phyloP scores from a whole-genome alignment of 2,329 filamentous ascomycete genomes.

The Cladosporium austrohemisphaericum region DNA sequence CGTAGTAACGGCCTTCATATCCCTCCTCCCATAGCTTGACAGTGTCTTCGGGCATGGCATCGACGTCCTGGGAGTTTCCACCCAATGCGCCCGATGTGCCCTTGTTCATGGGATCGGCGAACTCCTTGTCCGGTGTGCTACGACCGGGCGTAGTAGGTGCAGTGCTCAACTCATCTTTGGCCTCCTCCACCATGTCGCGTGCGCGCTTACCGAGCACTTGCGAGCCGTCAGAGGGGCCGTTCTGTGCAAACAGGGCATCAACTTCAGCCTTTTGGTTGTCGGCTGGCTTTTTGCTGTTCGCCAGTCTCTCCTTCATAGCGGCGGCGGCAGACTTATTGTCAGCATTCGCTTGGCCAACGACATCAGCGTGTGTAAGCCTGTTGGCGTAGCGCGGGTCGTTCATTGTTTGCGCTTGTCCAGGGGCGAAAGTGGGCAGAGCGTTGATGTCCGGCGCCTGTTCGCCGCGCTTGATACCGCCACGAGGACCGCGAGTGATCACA shows the following conservation, averaged over 20 bases:
- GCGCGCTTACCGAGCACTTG: slow-evolving; percentile 72
- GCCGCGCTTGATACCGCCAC: slow-evolving; percentile 31
- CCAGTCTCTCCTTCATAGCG: slow-evolving; percentile 75
- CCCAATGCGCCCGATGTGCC: slow-evolving; percentile 32
- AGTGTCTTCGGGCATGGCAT: slow-evolving; percentile 69
- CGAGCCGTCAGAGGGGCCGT: slow-evolving; percentile 30
- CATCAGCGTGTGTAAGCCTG: slow-evolving; percentile 75
- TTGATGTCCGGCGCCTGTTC: slow-evolving; percentile 35
- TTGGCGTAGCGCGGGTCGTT: slow-evolving; percentile 47
- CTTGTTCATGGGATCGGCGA: slow-evolving; percentile 25
- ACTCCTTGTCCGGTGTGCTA: slow-evolving; percentile 48
- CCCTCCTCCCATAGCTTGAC: slow-evolving; percentile 93
- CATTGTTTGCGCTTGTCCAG: slow-evolving; percentile 51
- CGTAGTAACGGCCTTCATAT: slow-evolving; percentile 92
- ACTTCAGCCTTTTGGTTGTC: slow-evolving; percentile 30
- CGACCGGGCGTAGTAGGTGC: slow-evolving; percentile 52
- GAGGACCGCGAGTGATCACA: slow-evolving; percentile 31
- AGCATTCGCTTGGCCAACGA: slow-evolving; percentile 66
- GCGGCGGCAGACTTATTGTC: slow-evolving; percentile 95
- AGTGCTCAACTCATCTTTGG: slow-evolving; percentile 31
- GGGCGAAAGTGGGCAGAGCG: slow-evolving; percentile 55
- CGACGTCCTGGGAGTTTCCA: slow-evolving; percentile 46
- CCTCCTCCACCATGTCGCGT: slow-evolving; percentile 63
- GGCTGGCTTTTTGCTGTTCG: slow-evolving; percentile 42
- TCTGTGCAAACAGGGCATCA: slow-evolving; percentile 26